Conservation (phyloP, 495 filamentous ascomycete genomes). For the Tuber microsphaerosporum region DNA sequence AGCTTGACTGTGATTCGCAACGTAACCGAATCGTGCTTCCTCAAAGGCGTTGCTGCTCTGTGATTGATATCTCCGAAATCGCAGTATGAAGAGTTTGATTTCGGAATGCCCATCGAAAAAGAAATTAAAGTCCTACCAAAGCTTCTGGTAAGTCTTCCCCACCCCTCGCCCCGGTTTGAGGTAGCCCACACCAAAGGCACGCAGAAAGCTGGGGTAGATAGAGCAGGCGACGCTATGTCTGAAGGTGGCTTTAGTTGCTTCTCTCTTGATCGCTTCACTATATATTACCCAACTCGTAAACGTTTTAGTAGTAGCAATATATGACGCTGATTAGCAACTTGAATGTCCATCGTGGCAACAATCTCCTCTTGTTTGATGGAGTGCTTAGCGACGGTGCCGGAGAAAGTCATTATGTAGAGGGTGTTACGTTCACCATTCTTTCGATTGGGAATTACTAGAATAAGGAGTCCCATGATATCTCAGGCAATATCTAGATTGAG, state of each 20-base stretch:
- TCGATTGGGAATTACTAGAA: constrained; percentile 61
- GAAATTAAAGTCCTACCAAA: too few relatives aligned
- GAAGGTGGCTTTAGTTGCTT: constrained; percentile 44
- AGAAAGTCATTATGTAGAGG: constrained; percentile 47
- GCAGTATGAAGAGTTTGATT: too few relatives aligned
- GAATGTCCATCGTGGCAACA: constrained; percentile 40
- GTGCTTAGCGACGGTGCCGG: too few relatives aligned
- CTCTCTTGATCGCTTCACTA: too few relatives aligned
- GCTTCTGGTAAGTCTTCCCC: too few relatives aligned
- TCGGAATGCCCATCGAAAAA: too few relatives aligned
- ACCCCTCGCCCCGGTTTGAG: not conserved
- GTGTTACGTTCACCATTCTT: constrained; percentile 51
- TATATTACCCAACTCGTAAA: constrained; percentile 46
- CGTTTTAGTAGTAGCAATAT: constrained; percentile 46
- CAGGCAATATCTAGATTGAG: constrained; percentile 56
- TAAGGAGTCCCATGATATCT: constrained; percentile 45
- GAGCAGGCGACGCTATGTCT: not conserved
- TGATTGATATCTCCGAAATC: constrained; percentile 43
- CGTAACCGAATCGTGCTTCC: not conserved
- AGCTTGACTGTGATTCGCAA: not conserved
- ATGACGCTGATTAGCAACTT: constrained; percentile 52
- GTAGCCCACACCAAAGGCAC: not conserved
- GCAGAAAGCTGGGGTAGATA: not conserved
- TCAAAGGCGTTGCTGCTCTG: constrained; percentile 11
- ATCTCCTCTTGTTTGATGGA: constrained; percentile 54